Base-by-base conservation (phyloP, 2,329 filamentous ascomycete species). In the Nemania sp. region DNA sequence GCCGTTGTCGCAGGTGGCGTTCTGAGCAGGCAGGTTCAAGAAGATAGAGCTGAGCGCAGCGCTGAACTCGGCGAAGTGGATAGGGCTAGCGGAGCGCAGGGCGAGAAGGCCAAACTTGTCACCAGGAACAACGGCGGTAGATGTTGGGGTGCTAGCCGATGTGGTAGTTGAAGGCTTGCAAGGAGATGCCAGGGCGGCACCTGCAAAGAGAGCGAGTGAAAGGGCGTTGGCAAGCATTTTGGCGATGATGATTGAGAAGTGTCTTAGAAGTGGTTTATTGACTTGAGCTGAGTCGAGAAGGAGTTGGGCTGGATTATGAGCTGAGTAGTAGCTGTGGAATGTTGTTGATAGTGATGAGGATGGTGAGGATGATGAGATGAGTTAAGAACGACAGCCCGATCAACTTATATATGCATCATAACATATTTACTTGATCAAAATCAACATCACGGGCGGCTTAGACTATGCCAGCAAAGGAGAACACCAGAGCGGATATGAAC, bases 161-260 rank as follows among this genome's bases (percentile, higher is more conserved):
- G 32, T 35, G 32, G 32, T 35, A 11, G 32, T 8, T 35, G 32
- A 35, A 35, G 32, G 32, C 6, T 35, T 35, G 55, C 49, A 62
- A 18, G 56, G 62, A 7, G 52, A 62, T 6, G 62, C 66, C 47
- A 78, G 75, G 57, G 78, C 73, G 29, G 77, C 79, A 59, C 76
- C 76, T 32, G 77, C 77, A 61, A 79, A 72, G 55, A 82, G 72
- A 68, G 75, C 66, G 78, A 80, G 91, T 87, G 73, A 58, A 18
- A 70, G 92, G 73, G 92, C 78, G 41, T 89, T 92, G 73, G 73
- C 70, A 57, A 76, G 70, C 78, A 77, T 76, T 52, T 56, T 75
- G 60, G 38, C 20, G 32, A n/a, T 56, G 32, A n/a, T 56, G 38
- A 13, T 38, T 43, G 43, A 8, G 11, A 55, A 35, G 6, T 35